phyloP scores from a whole-genome alignment of 164 flowering plant species.

The Tinospora cordifolia region DNA sequence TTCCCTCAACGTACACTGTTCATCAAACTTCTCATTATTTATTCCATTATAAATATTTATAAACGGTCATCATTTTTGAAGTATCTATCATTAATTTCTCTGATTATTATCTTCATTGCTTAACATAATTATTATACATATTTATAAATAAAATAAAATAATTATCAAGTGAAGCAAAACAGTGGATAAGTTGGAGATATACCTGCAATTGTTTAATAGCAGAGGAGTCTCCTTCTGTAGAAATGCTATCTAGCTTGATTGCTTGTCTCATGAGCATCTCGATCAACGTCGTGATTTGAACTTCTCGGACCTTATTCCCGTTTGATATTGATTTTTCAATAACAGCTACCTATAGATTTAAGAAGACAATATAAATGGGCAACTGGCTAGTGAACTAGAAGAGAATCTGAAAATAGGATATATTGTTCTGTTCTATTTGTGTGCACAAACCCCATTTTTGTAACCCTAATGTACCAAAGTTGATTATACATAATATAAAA shows the following conservation, averaged over 20 bases:
- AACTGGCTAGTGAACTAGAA: not conserved
- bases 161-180: not conserved
- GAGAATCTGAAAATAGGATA: not conserved
- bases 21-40: too few relatives aligned
- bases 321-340: slow-evolving; percentile 47
- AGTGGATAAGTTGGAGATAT: not conserved
- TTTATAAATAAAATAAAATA: too few relatives aligned
- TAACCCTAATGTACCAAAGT: too few relatives aligned
- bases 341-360: slow-evolving; percentile 31
- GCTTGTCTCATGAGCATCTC: slow-evolving; percentile 78
- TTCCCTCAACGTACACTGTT: too few relatives aligned
- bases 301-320: slow-evolving; percentile 55
- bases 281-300: slow-evolving; percentile 56
- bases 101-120: too few relatives aligned
- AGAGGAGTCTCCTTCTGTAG: slow-evolving; percentile 47
- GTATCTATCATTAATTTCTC: too few relatives aligned
- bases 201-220: slow-evolving; percentile 52
- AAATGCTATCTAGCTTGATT: slow-evolving; percentile 44
- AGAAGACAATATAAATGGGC: not conserved
- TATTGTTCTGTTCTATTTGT: too few relatives aligned
- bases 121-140: too few relatives aligned
- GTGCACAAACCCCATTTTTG: too few relatives aligned
- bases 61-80: too few relatives aligned
- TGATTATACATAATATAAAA: too few relatives aligned
- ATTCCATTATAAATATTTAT: too few relatives aligned